Evolutionary conservation across 371 early-diverging fungal genomes (phyloP).

Genomic region (Lichtheimia corymbifera): DNA sequence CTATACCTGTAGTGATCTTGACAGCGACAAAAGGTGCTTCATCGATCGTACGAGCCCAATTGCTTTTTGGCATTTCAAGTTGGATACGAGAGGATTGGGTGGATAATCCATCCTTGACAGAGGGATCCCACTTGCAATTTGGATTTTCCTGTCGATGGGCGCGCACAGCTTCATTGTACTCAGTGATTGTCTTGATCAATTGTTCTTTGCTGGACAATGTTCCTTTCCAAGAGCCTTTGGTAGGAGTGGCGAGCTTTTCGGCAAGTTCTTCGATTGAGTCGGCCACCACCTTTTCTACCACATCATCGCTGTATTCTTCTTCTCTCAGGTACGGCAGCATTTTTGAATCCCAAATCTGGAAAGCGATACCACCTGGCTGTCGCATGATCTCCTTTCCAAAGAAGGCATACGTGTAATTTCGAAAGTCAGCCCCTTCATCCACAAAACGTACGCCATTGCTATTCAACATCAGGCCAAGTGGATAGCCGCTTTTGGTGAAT

Average conservation of each 20-base stretch:
- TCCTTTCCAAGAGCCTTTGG: conserved; percentile 12
- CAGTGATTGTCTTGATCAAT: conserved; percentile 11
- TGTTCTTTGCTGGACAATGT: conserved; percentile 7
- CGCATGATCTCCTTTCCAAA: conserved; percentile 23
- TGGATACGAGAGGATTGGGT: conserved; percentile 18
- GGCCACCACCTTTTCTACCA: conserved; percentile 19
- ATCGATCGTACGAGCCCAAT: conserved; percentile 21
- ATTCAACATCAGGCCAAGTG: conserved; percentile 22
- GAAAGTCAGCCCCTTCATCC: conserved; percentile 24
- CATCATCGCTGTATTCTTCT: conserved; percentile 20
- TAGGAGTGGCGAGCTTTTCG: conserved; percentile 10
- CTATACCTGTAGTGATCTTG: conserved; percentile 20
- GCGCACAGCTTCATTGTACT: conserved; percentile 17
- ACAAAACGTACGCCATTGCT: conserved; percentile 20
- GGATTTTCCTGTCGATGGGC: conserved; percentile 13
- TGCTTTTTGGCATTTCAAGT: conserved; percentile 14
- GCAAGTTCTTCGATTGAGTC: conserved; percentile 20
- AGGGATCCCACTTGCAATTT: conserved; percentile 16
- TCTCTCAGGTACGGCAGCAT: conserved; percentile 11
- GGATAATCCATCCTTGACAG: conserved; percentile 21
- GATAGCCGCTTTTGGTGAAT: conserved; percentile 23
- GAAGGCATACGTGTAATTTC: conserved; percentile 24
- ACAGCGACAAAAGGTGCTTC: conserved; percentile 21
- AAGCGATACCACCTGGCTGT: conserved; percentile 16
- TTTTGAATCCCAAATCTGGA: conserved; percentile 18